Evolutionary conservation across 1,139 yeast genomes (phyloP).

Genomic region (Hansenula sp.): DNA sequence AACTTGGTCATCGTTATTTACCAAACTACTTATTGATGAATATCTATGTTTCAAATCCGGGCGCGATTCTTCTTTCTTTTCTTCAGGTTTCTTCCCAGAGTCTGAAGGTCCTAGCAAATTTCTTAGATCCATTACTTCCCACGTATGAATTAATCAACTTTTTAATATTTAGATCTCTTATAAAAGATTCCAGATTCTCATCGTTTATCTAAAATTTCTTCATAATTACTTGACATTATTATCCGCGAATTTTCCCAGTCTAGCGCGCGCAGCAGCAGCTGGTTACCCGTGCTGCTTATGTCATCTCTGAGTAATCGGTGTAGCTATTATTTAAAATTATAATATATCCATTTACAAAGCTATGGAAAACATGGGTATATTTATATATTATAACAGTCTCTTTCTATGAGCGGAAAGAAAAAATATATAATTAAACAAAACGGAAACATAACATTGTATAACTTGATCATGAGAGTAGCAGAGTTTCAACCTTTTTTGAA

Average conservation of each 20-base stretch:
- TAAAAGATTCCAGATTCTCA: neutral
- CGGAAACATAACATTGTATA: no score
- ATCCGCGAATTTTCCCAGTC: no score
- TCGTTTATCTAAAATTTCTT: no score
- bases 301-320: neutral
- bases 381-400: neutral
- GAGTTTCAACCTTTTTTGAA: neutral
- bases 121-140: slow-evolving; percentile 16
- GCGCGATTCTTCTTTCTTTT: slow-evolving; percentile 1
- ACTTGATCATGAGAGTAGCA: no score
- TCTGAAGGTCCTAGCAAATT: slow-evolving; percentile 10
- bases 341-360: neutral
- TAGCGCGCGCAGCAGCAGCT: no score
- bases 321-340: neutral
- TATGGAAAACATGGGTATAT: neutral
- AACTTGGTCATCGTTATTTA: slow-evolving; percentile 25
- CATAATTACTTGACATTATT: no score
- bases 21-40: slow-evolving; percentile 30
- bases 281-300: neutral
- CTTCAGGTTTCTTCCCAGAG: neutral
- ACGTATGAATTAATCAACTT: neutral
- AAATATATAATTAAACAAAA: neutral
- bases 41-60: slow-evolving; percentile 23
- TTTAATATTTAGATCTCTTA: neutral
- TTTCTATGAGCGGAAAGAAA: no score